Percentiles rank a stretch among this genome's conserved stretches.
phyloP scores from a whole-genome alignment of 2,329 filamentous ascomycete species.

The Lizonia empirigonia region DNA sequence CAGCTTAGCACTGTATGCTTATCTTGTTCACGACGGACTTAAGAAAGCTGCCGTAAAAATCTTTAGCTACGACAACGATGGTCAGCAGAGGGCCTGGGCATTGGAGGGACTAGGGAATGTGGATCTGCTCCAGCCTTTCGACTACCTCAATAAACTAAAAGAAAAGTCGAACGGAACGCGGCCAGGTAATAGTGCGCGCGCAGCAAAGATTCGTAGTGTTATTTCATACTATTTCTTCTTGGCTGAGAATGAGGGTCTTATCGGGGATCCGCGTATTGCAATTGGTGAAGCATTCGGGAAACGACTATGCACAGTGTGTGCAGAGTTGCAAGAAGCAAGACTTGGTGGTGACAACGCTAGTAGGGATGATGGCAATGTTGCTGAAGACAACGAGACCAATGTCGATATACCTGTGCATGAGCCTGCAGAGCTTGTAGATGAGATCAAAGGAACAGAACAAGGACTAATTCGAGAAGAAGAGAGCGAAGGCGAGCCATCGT shows the following conservation, averaged over 20 bases:
- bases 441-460: neutral
- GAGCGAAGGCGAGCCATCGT: neutral
- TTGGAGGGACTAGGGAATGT: neutral
- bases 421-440: neutral
- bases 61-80: neutral
- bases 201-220: conserved; percentile 12
- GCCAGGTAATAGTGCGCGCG: neutral
- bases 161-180: neutral
- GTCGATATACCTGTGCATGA: neutral
- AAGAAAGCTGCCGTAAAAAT: neutral
- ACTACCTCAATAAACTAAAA: conserved; percentile 7
- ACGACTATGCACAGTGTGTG: conserved; percentile 3
- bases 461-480: neutral
- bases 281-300: conserved; percentile 2
- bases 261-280: neutral
- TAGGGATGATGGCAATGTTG: neutral
- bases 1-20: neutral
- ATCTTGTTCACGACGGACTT: neutral
- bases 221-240: conserved; percentile 21
- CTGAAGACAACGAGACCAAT: neutral
- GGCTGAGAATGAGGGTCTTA: conserved; percentile 18
- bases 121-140: neutral
- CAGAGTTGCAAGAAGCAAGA: neutral
- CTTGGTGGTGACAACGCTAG: neutral
- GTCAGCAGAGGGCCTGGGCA: neutral